phyloP scores from a whole-genome alignment of 805 yeast genomes.

The Sugiyamaella americana region DNA sequence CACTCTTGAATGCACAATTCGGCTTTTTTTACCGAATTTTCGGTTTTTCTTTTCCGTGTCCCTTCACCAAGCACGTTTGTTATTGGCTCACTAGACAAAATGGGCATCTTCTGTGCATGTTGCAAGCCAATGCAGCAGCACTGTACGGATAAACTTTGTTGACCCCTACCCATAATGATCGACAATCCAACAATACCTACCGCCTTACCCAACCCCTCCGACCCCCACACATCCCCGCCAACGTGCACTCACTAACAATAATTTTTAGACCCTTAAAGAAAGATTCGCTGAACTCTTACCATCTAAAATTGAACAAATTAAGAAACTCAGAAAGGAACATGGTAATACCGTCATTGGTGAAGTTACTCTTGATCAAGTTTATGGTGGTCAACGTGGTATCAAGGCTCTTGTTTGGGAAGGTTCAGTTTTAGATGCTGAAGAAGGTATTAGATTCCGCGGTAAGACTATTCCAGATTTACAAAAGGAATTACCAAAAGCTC shows the following conservation, averaged over 20 bases:
- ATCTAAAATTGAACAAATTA: constrained; percentile 84
- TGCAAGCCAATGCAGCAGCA: too few species aligned
- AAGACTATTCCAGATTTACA: constrained; percentile 75
- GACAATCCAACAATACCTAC: too few species aligned
- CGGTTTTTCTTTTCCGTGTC: too few species aligned
- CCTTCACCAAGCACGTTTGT: too few species aligned
- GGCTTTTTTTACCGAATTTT: too few species aligned
- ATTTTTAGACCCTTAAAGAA: constrained; percentile 62
- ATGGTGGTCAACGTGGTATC: constrained; percentile 90
- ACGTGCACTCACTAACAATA: background rate
- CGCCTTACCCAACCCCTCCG: background rate
- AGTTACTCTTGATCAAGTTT: constrained; percentile 70
- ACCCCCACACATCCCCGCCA: background rate
- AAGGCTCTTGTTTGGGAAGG: constrained; percentile 87
- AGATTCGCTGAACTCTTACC: constrained; percentile 91
- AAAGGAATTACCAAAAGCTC: constrained; percentile 66
- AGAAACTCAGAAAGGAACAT: constrained; percentile 79
- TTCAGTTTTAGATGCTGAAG: constrained; percentile 75
- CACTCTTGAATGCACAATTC: too few species aligned
- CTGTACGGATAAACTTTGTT: too few species aligned
- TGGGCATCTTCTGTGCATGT: too few species aligned
- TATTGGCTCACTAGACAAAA: too few species aligned
- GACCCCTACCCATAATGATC: too few species aligned
- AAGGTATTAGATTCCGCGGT: constrained; percentile 84
- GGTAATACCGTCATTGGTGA: constrained; percentile 75